Base-by-base conservation (phyloP, 176 grass and related monocot genomes). In the Canna indica region DNA sequence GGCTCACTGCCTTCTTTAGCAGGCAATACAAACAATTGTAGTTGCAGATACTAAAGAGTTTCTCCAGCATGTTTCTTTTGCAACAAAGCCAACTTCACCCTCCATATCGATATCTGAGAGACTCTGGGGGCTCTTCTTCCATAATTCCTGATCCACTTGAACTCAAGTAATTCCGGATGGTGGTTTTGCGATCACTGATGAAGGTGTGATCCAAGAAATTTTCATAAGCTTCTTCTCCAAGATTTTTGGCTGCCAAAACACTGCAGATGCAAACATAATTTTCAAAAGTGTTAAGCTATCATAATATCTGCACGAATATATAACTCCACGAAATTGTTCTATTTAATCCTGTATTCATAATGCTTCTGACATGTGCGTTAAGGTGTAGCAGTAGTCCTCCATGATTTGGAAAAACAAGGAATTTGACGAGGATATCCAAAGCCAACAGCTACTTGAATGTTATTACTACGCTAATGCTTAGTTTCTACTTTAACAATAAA, bases 121-220 rank as follows among this genome's bases (percentile, higher is more conserved):
- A 84, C 47, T 88, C 77, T 11, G 94, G 86, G 41, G 90, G 94
- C 50, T 90, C 90, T 84, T 99, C 90, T 80, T 90, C 90, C 84
- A 99, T 86, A 73, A 99, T 80, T 65, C 86, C 82, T 4, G 82
- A 80, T 75, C 90, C 94, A 16, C 72, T 54, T 32, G 86, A 89
- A 47, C 77, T 81, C 73, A 99, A 64, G 71, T 93, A 93, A 46
- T 78, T 68, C 32, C 84, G 54, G 39, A 90, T 77, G 0, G 84
- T 87, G 56, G 84, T 93, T 75, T 72, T 90, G 33, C 89, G 81
- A 30, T 99, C 86, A 46, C 84, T 82, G 59, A 99, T 79, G 81
- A 87, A 93, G 38, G 94, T 93, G 83, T 88, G 89, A 74, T 99
- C 89, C 44, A 99, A 76, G 42, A 99, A 93, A 62, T 84, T 93